These are phyloP conservation scores for Remersonia thermophila DNA, from an alignment of 2,329 filamentous ascomycete species.

Conservation along the genomic window DNA sequence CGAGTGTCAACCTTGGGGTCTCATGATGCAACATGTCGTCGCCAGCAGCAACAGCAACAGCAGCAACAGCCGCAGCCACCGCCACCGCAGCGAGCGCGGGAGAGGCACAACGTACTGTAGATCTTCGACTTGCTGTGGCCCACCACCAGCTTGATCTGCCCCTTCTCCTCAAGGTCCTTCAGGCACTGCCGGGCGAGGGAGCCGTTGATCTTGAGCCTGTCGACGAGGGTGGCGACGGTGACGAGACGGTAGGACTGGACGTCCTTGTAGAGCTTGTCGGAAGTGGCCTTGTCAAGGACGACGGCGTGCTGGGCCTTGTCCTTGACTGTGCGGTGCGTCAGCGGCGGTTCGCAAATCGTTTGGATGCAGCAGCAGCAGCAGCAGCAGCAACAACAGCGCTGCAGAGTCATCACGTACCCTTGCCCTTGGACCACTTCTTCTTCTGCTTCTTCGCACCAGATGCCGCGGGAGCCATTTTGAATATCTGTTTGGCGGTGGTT, in stretches of 20 bases:
- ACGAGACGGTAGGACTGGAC: slow-evolving; percentile 99
- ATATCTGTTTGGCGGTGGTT: slow-evolving; percentile 22
- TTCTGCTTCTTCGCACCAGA: slow-evolving; percentile 68
- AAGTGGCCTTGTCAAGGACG: slow-evolving; percentile 94
- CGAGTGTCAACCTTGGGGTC: slow-evolving; percentile 19
- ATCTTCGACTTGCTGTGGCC: slow-evolving; percentile 96
- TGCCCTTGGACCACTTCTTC: slow-evolving; percentile 59
- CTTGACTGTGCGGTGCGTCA: slow-evolving; percentile 54
- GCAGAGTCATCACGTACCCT: slow-evolving; percentile 52
- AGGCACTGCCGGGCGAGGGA: slow-evolving; percentile 85
- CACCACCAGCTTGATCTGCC: slow-evolving; percentile 95
- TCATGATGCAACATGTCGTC: too few species aligned
- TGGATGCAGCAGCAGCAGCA: too few species aligned
- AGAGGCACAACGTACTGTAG: slow-evolving; percentile 59
- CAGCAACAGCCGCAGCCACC: too few species aligned
- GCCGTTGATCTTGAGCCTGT: slow-evolving; percentile 99
- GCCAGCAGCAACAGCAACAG: too few species aligned
- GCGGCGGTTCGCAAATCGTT: slow-evolving; percentile 4
- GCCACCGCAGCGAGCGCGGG: too few species aligned
- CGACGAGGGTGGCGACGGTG: slow-evolving; percentile 95
- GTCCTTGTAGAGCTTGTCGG: slow-evolving; percentile 99
- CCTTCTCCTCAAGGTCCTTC: slow-evolving; percentile 91
- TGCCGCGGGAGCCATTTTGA: slow-evolving; percentile 37
- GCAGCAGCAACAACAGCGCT: too few species aligned
- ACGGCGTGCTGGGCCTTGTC: slow-evolving; percentile 99